phyloP scores from a whole-genome alignment of 345 rosid genomes.

The Lepidium aucheri region DNA sequence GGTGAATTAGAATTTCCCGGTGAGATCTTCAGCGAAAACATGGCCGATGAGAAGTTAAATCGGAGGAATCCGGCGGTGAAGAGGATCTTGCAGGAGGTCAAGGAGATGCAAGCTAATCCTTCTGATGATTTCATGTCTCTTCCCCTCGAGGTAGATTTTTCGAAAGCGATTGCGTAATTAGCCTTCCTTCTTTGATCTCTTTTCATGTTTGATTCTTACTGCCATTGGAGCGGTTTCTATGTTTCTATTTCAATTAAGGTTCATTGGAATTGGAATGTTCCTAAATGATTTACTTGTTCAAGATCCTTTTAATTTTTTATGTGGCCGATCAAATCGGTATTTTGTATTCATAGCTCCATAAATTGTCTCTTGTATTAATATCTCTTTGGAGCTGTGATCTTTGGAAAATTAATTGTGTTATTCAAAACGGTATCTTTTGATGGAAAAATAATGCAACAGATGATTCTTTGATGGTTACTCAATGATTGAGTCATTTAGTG shows the following conservation, averaged over 20 bases:
- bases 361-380: neutral
- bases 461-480: neutral
- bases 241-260: neutral
- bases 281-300: neutral
- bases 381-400: neutral
- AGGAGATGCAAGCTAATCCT: constrained; percentile 97
- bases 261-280: neutral
- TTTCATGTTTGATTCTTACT: neutral
- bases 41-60: constrained; percentile 85
- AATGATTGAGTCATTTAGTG: neutral
- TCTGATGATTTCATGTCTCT: constrained; percentile 98
- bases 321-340: neutral
- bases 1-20: constrained; percentile 5
- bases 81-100: constrained; percentile 97
- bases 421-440: neutral
- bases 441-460: neutral
- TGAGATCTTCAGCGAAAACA: constrained; percentile 12
- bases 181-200: neutral
- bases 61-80: constrained; percentile 89
- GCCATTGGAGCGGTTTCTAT: neutral
- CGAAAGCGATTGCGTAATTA: neutral
- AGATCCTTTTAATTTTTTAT: neutral
- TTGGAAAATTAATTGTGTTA: neutral
- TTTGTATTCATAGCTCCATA: neutral
- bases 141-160: constrained; percentile 69